These are phyloP conservation scores for Cercospora sp. DNA, from an alignment of 2,329 filamentous ascomycete genomes.

Conservation along the genomic window DNA sequence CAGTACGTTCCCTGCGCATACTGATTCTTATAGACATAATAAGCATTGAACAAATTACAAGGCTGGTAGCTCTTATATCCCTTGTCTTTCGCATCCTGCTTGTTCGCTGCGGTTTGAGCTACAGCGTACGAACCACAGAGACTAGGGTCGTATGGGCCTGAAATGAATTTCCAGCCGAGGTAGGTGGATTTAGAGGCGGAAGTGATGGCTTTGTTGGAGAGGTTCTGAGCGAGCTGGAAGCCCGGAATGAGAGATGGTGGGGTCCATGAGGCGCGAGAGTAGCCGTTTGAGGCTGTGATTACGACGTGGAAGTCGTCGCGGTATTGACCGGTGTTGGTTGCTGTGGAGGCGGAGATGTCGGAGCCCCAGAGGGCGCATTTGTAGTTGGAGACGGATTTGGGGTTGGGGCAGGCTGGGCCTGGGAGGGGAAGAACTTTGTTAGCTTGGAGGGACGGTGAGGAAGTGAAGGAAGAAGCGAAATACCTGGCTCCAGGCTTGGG, in stretches of 20 bases:
- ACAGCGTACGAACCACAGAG: constrained; percentile 32
- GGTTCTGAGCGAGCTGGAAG: constrained; percentile 36
- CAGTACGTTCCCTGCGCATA: constrained; percentile 33
- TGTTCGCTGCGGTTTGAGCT: constrained; percentile 29
- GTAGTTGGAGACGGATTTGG: constrained; percentile 36
- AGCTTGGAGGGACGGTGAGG: background rate
- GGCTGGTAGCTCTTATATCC: constrained; percentile 26
- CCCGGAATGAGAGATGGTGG: constrained; percentile 27
- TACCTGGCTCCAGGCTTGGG: constrained; percentile 25
- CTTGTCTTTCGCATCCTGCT: constrained; percentile 18
- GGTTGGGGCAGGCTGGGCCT: constrained; percentile 35
- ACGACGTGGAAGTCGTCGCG: constrained; percentile 33
- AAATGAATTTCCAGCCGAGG: constrained; percentile 31
- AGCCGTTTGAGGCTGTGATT: constrained; percentile 35
- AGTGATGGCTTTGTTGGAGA: constrained; percentile 31
- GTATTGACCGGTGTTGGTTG: constrained; percentile 33
- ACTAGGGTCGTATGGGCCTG: constrained; percentile 31
- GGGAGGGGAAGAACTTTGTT: constrained; percentile 19
- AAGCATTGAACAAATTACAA: constrained; percentile 33
- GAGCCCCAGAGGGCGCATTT: constrained; percentile 41
- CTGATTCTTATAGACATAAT: constrained; percentile 32
- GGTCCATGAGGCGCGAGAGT: constrained; percentile 32
- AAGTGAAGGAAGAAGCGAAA: background rate
- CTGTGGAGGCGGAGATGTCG: constrained; percentile 29
- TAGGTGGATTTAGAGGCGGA: constrained; percentile 24